Conservation (phyloP, 2,329 filamentous ascomycete species). For the Colletotrichum melonis region DNA sequence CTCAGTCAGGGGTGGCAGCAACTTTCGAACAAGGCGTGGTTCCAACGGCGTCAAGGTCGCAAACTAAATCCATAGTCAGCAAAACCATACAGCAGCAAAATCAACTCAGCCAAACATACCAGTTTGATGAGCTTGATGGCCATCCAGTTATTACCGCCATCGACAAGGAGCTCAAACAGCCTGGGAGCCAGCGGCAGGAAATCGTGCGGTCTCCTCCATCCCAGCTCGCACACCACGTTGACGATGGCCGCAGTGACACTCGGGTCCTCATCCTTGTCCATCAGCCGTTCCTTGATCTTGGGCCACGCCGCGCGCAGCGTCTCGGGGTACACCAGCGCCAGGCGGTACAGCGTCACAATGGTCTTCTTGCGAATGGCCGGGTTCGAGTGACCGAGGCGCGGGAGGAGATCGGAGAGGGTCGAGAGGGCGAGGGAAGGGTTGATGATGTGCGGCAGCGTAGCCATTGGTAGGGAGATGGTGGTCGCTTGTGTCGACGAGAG, state of each 20-base stretch:
- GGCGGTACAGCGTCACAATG: constrained; percentile 90
- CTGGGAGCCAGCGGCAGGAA: constrained; percentile 92
- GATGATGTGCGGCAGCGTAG: constrained; percentile 93
- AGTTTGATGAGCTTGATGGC: constrained; percentile 99
- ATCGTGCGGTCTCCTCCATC: constrained; percentile 92
- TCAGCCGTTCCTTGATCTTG: constrained; percentile 93
- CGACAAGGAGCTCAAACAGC: constrained; percentile 90
- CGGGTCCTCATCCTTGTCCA: constrained; percentile 89
- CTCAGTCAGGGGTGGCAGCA: constrained; percentile 89
- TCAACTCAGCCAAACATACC: constrained; percentile 58
- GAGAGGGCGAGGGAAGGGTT: constrained; percentile 93
- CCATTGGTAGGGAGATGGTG: constrained; percentile 86
- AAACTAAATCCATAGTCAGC: constrained; percentile 68
- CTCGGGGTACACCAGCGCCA: constrained; percentile 96
- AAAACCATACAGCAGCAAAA: not conserved
- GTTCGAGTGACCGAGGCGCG: constrained; percentile 87
- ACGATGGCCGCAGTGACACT: constrained; percentile 96
- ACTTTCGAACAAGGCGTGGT: constrained; percentile 88
- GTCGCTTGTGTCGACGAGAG: constrained; percentile 77
- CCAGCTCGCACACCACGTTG: constrained; percentile 95
- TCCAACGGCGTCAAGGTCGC: constrained; percentile 93
- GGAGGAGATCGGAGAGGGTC: constrained; percentile 85
- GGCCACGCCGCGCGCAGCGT: constrained; percentile 94
- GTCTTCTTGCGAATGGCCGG: constrained; percentile 94
- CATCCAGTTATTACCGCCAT: constrained; percentile 99